These are phyloP conservation scores for Geoglossum glabrum DNA, from an alignment of 495 filamentous ascomycete genomes.

Conservation along the genomic window DNA sequence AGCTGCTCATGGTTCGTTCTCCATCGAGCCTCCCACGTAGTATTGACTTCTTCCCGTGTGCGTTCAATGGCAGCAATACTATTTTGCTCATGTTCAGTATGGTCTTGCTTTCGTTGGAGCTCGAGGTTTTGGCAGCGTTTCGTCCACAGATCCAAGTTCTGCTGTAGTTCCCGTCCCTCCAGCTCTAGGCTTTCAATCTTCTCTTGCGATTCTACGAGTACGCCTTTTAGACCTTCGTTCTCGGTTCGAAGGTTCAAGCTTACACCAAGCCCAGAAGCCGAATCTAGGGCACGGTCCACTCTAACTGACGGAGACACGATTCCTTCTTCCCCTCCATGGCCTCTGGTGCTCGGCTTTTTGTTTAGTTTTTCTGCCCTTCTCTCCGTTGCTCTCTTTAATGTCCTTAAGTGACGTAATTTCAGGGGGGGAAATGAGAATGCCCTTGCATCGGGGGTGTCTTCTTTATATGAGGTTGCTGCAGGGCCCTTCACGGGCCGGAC, in stretches of 20 bases:
- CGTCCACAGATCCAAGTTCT: background rate
- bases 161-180: background rate
- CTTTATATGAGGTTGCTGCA: background rate
- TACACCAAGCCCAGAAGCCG: background rate
- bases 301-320: background rate
- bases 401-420: conserved; percentile 1
- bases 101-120: background rate
- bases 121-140: background rate
- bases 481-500: background rate
- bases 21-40: conserved; percentile 17
- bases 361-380: conserved; percentile 3
- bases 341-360: background rate
- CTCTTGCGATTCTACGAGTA: background rate
- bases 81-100: background rate
- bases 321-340: background rate
- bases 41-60: conserved; percentile 16
- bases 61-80: conserved; percentile 10
- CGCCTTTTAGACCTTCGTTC: background rate
- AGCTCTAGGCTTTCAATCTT: background rate
- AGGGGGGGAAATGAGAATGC: conserved; percentile 2
- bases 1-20: conserved; percentile 12
- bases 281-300: background rate
- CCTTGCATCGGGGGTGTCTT: background rate
- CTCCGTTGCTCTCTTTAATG: background rate
- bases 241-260: background rate